phyloP scores from a whole-genome alignment of 345 rosid species.

The Rhodamnia rubescens region DNA sequence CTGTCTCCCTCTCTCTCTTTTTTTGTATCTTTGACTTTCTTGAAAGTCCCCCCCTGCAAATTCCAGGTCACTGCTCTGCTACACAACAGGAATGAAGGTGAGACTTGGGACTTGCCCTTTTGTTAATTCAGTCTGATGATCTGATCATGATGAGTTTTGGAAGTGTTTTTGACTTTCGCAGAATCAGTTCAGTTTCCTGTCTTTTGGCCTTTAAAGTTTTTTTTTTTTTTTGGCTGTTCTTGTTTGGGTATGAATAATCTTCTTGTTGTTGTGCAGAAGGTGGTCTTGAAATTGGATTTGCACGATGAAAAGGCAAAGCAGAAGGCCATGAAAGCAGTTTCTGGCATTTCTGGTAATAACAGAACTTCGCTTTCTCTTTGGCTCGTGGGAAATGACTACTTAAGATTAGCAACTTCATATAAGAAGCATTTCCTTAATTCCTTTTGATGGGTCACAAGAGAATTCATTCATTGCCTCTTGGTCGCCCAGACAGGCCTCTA shows the following conservation, averaged over 20 bases:
- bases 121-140: neutral
- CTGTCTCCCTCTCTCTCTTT: neutral
- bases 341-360: constrained; percentile 29
- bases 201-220: neutral
- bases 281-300: constrained; percentile 41
- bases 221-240: neutral
- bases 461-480: neutral
- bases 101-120: neutral
- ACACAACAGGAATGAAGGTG: neutral
- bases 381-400: neutral
- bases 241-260: neutral
- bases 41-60: neutral
- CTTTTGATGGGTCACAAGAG: neutral
- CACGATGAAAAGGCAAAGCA: constrained; percentile 38
- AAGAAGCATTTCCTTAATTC: neutral
- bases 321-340: constrained; percentile 43
- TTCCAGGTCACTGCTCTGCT: neutral
- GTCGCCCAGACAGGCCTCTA: neutral
- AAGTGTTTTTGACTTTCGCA: neutral
- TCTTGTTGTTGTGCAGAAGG: constrained; percentile 33
- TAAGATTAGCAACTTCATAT: neutral
- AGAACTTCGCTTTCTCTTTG: neutral
- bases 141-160: neutral
- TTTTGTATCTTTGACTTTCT: neutral
- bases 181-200: neutral